phyloP scores from a whole-genome alignment of 2,329 filamentous ascomycete genomes.

The Exophiala calicioides region DNA sequence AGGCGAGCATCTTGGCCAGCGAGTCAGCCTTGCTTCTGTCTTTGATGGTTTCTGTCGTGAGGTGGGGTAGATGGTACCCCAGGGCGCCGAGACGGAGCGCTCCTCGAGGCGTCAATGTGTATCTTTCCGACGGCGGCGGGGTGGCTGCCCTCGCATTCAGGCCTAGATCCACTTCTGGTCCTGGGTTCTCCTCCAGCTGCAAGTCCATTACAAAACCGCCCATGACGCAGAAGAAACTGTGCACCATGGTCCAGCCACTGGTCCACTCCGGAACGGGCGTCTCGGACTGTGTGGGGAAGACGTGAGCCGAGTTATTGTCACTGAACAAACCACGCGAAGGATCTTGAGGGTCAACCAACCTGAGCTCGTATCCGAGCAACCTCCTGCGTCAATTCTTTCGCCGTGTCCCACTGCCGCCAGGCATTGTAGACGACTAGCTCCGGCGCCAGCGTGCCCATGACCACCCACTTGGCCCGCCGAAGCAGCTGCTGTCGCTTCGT shows the following conservation, averaged over 20 bases:
- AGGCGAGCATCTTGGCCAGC: conserved; percentile 14
- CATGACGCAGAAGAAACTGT: background rate
- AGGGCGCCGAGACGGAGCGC: background rate
- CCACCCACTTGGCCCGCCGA: background rate
- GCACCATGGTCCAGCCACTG: background rate
- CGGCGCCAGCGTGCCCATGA: background rate
- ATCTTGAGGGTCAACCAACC: too few species aligned
- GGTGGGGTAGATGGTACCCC: background rate
- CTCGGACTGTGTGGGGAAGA: too few species aligned
- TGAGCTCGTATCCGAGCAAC: too few species aligned
- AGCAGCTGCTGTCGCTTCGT: background rate
- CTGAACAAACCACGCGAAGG: too few species aligned
- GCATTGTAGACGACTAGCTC: background rate
- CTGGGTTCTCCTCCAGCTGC: background rate
- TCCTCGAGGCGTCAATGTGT: background rate
- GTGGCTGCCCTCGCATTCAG: too few species aligned
- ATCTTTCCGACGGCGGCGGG: too few species aligned
- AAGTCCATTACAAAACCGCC: background rate
- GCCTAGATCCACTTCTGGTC: too few species aligned
- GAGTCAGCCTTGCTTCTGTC: conserved; percentile 21
- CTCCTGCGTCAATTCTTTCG: background rate
- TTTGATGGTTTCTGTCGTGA: conserved; percentile 12
- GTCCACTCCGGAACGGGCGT: too few species aligned
- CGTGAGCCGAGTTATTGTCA: too few species aligned
- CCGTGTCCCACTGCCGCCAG: background rate